Percentiles rank a stretch among this genome's conserved stretches.
phyloP scores from a whole-genome alignment of 2,329 filamentous ascomycete species.

The Macroventuria anomochaeta region DNA sequence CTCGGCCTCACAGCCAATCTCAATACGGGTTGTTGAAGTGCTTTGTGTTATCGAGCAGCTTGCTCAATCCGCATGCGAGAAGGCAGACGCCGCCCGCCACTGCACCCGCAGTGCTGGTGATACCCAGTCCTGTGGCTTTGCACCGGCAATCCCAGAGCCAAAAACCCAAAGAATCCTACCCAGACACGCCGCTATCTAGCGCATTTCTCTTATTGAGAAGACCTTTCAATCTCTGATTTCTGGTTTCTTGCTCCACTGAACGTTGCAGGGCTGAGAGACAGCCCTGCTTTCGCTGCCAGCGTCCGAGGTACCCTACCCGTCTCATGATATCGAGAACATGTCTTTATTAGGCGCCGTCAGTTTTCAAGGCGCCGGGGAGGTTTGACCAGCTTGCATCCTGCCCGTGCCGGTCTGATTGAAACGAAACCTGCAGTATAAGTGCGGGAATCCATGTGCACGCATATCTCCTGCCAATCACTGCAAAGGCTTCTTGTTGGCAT shows the following conservation, averaged over 20 bases:
- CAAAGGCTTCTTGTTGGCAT: slow-evolving; percentile 8
- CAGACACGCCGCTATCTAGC: slow-evolving; percentile 7
- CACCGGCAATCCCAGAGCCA: slow-evolving; percentile 14
- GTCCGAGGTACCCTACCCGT: not conserved
- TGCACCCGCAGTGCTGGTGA: not conserved
- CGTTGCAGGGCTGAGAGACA: not conserved
- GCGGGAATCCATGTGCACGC: slow-evolving; percentile 9
- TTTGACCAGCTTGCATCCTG: slow-evolving; percentile 2
- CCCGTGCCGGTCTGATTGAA: not conserved
- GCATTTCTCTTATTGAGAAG: not conserved
- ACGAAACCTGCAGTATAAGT: slow-evolving; percentile 9
- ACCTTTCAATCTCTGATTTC: not conserved
- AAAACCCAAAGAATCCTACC: slow-evolving; percentile 1
- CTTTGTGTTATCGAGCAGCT: not conserved
- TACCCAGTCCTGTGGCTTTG: slow-evolving; percentile 11
- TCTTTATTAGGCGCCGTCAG: not conserved
- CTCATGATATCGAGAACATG: not conserved
- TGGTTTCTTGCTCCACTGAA: not conserved
- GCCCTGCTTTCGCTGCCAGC: slow-evolving; percentile 3
- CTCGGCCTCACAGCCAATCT: not conserved
- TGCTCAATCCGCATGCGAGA: not conserved
- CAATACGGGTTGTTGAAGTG: not conserved
- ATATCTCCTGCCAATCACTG: slow-evolving; percentile 17
- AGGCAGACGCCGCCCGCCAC: not conserved
- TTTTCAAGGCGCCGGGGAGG: not conserved